Evolutionary conservation across 345 rosid genomes (phyloP), one percentile per base, ranked within the genome.

Genomic region (Ricinus communis): DNA sequence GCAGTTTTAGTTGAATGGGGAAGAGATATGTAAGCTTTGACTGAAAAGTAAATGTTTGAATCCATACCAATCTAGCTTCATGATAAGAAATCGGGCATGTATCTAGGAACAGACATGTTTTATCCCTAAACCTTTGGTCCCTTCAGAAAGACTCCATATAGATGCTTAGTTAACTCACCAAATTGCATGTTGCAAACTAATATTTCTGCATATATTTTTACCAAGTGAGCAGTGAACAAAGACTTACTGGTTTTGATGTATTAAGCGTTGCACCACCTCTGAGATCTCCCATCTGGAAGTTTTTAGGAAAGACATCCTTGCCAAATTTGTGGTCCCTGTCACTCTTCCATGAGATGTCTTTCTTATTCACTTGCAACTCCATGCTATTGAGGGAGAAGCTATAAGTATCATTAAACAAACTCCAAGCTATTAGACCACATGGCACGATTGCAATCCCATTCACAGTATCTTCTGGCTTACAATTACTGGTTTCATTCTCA

Each of bases 371-470:
- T 4, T 46, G 22, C 73, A 95, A 63, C 19, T 68, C 62, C 54
- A 57, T 4, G 72, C 72, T 84, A 40, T 83, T 85, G 76, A 68
- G 82, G 33, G 90, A 74, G 72, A 96, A 87, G 60, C 1, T 54
- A 69, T 91, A 96, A 5, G 96, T 91, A 80, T 93, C 98, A 33
- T 96, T 96, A 78, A 96, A 96, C 76, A 96, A 84, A 83, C 99
- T 96, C 98, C 99, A 96, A 62, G 99, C 99, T 66, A 96, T 91
- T n/a, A 96, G 91, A 83, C 99, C 99, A 76, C 99, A 96, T 3
- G 99, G 99, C 38, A 91, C 94, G 71, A 91, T 91, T 25, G 80
- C 69, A 14, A 13, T 30, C 73, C 82, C 88, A 51, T 79, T 65
- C 12, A 38, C 18, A 14, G 3, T 15, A 76, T 82, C 82, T 83